Evolutionary conservation across 2,329 filamentous ascomycete species (phyloP).

Genomic region (Diaporthe nobilis): DNA sequence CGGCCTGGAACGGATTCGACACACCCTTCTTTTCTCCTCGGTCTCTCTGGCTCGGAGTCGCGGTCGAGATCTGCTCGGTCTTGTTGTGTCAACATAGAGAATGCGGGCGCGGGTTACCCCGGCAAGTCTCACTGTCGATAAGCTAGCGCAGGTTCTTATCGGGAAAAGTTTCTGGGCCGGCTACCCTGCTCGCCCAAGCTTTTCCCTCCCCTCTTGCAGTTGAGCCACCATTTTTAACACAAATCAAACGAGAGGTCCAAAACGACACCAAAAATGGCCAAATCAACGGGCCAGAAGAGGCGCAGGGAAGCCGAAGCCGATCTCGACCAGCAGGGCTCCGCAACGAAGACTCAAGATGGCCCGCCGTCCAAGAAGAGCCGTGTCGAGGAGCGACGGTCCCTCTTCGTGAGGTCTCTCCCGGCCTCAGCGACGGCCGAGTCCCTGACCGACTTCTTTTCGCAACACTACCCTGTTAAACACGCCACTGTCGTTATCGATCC

Average conservation of each 20-base stretch:
- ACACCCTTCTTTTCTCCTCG: neutral
- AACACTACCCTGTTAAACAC: slow-evolving; percentile 95
- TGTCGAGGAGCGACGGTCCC: slow-evolving; percentile 75
- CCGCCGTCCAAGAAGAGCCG: slow-evolving; percentile 68
- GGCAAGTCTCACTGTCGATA: slow-evolving; percentile 30
- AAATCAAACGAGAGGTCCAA: neutral
- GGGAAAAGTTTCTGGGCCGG: slow-evolving; percentile 40
- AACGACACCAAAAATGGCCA: slow-evolving; percentile 44
- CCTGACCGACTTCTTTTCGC: slow-evolving; percentile 90
- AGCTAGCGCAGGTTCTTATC: slow-evolving; percentile 36
- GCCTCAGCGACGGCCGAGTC: slow-evolving; percentile 83
- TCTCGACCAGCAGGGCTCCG: slow-evolving; percentile 46
- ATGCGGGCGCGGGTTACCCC: slow-evolving; percentile 41
- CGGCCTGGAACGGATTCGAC: neutral
- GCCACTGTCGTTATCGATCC: slow-evolving; percentile 92
- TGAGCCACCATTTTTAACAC: neutral
- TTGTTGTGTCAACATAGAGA: slow-evolving; percentile 40
- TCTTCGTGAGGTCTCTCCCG: slow-evolving; percentile 93
- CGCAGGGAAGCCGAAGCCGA: slow-evolving; percentile 53
- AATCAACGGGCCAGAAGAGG: slow-evolving; percentile 51
- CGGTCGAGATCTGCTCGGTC: slow-evolving; percentile 27
- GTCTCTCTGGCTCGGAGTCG: slow-evolving; percentile 9
- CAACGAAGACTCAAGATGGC: slow-evolving; percentile 39
- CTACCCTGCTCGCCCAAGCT: neutral
- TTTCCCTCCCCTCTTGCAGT: neutral